These are phyloP conservation scores for Agrocybe praecox DNA, from an alignment of 768 basidiomycete genomes.

Conservation along the genomic window DNA sequence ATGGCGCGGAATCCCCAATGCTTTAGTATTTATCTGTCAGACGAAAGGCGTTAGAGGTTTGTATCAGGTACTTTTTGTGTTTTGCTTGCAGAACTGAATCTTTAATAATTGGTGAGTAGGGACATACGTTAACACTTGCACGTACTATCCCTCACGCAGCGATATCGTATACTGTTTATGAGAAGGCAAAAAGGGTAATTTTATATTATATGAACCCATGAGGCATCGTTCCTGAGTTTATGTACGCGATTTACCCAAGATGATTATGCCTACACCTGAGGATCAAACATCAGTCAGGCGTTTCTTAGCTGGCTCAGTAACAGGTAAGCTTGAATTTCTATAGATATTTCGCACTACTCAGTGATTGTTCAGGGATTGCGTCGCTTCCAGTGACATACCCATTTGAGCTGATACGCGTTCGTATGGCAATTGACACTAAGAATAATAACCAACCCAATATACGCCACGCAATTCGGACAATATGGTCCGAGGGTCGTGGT, in stretches of 20 bases:
- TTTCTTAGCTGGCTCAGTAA: conserved; percentile 8
- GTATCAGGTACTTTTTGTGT: conserved; percentile 13
- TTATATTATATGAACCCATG: neutral
- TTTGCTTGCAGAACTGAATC: too few species aligned
- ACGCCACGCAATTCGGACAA: conserved; percentile 3
- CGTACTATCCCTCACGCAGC: conserved; percentile 13
- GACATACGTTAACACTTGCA: conserved; percentile 10
- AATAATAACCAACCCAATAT: neutral
- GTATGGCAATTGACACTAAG: conserved; percentile 10
- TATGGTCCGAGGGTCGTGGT: conserved; percentile 8
- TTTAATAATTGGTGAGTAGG: neutral
- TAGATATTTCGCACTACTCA: neutral
- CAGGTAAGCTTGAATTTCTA: neutral
- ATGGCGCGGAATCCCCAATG: conserved; percentile 10
- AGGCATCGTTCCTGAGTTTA: too few species aligned
- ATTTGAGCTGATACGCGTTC: conserved; percentile 11
- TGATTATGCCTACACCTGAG: conserved; percentile 8
- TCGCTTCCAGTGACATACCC: conserved; percentile 12
- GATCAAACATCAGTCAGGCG: conserved; percentile 5
- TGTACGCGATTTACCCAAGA: neutral
- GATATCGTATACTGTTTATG: conserved; percentile 12
- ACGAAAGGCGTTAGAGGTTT: conserved; percentile 6
- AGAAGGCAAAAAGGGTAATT: conserved; percentile 4
- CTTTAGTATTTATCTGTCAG: conserved; percentile 3
- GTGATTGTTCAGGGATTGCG: neutral